Evolutionary conservation across 257 asterid genomes (phyloP), one percentile per base, ranked within the genome.

Genomic region (Scutellaria galericulata): DNA sequence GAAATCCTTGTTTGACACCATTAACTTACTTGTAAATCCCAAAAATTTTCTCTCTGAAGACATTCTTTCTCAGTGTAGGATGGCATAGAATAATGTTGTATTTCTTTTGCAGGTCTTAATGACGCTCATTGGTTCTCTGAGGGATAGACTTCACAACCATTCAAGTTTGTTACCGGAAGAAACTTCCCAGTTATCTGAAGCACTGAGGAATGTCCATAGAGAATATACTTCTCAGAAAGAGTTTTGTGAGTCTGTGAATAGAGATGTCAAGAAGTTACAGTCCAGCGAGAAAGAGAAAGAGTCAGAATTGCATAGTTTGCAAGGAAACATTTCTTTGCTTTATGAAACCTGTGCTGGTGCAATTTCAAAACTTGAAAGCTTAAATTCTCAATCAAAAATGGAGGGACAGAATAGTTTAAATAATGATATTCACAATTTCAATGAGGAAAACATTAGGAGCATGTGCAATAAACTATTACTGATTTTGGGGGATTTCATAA

Each of bases 261-360:
- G 77, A 40, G 89, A 90, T 46, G 65, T 83, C 42, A 35, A 72
- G 75, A 84, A 68, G 68, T 81, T 89, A 69, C 88, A 88, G 68
- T 74, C 82, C 59, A 70, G 51, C 64, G 81, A 74, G 75, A 83
- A 86, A 74, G 93, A 88, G 85, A 94, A 70, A 77, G 95, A 87
- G 82, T 81, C 90, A 42, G 90, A 88, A 83, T 66, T 87, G 83
- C 83, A 77, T 74, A 66, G 51, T 68, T 72, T 82, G 84, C 89
- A 69, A 12, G 80, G 81, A 73, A 85, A 81, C 58, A 52, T 83
- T 73, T 76, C 86, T 11, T 81, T 73, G 72, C 87, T 94, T 73
- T 80, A 74, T 75, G 96, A 87, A 59, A 85, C 98, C 68, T 91
- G 95, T 74, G 75, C 77, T 37, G 77, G 74, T 72, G 86, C 88